phyloP scores from a whole-genome alignment of 2,329 filamentous ascomycete species.

The Sphaerostilbella broomeana region DNA sequence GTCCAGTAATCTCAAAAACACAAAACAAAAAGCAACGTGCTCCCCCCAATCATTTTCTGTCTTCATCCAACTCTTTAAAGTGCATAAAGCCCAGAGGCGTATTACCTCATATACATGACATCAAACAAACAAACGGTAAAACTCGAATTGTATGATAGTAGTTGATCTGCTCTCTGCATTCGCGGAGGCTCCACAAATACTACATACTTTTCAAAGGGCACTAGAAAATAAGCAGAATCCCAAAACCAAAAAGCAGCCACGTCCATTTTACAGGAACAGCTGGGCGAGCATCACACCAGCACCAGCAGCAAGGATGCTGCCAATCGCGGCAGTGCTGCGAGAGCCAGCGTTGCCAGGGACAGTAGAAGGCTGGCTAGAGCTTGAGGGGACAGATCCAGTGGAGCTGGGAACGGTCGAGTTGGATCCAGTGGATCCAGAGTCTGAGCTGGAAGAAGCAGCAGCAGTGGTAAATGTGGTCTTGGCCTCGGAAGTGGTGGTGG shows the following conservation, averaged over 20 bases:
- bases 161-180: conserved; percentile 23
- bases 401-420: conserved; percentile 13
- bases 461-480: conserved; percentile 18
- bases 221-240: conserved; percentile 21
- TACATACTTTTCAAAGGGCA: conserved; percentile 22
- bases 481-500: conserved; percentile 16
- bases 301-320: conserved; percentile 23
- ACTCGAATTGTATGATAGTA: conserved; percentile 27
- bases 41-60: not conserved
- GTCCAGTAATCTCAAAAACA: conserved; percentile 4
- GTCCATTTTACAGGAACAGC: conserved; percentile 23
- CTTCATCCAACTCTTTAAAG: not conserved
- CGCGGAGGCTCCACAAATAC: conserved; percentile 15
- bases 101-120: conserved; percentile 1
- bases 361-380: conserved; percentile 16
- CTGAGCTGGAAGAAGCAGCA: conserved; percentile 12
- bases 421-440: conserved; percentile 13
- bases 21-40: not conserved
- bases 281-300: conserved; percentile 25
- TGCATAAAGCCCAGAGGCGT: not conserved
- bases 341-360: conserved; percentile 22
- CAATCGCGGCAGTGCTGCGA: conserved; percentile 19
- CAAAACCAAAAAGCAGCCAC: conserved; percentile 8
- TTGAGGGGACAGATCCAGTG: conserved; percentile 11
- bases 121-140: conserved; percentile 17